Base-by-base conservation (phyloP, 148 eudicot species). In the Silene latifolia region DNA sequence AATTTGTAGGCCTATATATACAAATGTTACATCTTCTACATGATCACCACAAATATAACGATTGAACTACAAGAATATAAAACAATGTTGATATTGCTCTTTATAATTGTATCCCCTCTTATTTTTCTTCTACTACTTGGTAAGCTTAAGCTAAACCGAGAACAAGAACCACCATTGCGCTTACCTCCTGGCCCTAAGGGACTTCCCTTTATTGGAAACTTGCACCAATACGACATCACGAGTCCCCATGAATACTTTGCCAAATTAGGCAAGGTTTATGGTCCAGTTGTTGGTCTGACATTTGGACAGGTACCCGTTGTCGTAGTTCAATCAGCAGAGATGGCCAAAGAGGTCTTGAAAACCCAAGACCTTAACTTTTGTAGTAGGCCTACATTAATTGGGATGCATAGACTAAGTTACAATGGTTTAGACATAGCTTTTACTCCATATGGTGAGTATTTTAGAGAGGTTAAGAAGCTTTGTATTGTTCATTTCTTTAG, bases 361-460 rank as follows among this genome's bases (percentile, higher is more conserved):
- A 67, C 71, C 2, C 71, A 67, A 44, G 71, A 67, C 71, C 71
- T 67, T 44, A 67, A 67, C 71, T 67, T 67, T 44, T 67, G 71
- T 67, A 67, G 71, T 67, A 67, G 71, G 53, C 71, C 71, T 6
- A 7, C 4, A n/a, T 42, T 67, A 21, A 29, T 44, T 42, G 71
- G 71, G 56, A 67, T 67, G 1, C 56, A 44, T 42, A 67, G 54
- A 18, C 14, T 67, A 42, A 67, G 71, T 44, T 67, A 67, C 24
- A 67, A 67, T 44, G 71, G 71, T 19, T 67, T 67, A n/a, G 56
- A 46, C 53, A 44, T 67, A 18, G 71, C 71, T 42, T 67, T 67
- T 67, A 24, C 71, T 1, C 71, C 71, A 14, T 67, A 67, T 44
- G 71, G 71, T 42, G 71, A 67, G 27, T 44, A 67, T 19, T 67